A percentile compares a stretch with the other conserved stretches of the same genome.
phyloP scores from a whole-genome alignment of 2,329 filamentous ascomycete genomes.

The Verticillium dahliae region DNA sequence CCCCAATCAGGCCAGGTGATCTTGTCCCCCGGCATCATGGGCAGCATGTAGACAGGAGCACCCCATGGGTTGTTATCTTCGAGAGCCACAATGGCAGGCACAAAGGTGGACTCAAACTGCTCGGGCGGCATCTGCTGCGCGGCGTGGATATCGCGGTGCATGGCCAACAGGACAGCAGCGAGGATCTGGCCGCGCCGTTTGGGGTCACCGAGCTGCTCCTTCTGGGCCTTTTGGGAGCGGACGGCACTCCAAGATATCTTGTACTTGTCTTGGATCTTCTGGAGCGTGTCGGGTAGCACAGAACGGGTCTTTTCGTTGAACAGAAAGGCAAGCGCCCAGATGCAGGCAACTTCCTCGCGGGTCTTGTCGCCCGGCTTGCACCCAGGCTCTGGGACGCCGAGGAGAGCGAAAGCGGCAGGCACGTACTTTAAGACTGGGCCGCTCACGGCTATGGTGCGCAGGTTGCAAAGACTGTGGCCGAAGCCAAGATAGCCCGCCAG shows the following conservation, averaged over 20 bases:
- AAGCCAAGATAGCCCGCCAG: not conserved
- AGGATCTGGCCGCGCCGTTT: not conserved
- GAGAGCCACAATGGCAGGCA: not conserved
- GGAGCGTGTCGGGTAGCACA: not conserved
- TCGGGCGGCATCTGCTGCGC: not conserved
- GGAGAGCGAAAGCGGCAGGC: not conserved
- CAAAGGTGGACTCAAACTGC: not conserved
- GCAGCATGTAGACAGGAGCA: not conserved
- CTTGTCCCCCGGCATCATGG: not conserved
- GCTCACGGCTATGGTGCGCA: not conserved
- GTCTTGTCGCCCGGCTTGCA: not conserved
- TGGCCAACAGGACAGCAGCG: not conserved
- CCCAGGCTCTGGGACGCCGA: not conserved
- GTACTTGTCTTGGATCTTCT: not conserved
- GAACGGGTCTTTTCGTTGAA: not conserved
- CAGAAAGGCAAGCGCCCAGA: not conserved
- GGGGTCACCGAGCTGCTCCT: not conserved
- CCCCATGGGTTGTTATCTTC: constrained; percentile 1
- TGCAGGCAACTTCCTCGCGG: not conserved
- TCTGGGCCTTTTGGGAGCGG: not conserved
- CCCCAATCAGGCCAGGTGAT: not conserved
- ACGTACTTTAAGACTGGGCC: constrained; percentile 1
- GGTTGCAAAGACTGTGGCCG: not conserved
- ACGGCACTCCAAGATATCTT: not conserved
- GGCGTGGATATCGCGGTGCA: not conserved